Percentiles rank a stretch among this genome's conserved stretches.
These are phyloP conservation scores for Rhizopogon rudus DNA, from an alignment of 768 basidiomycete genomes.

Conservation along the genomic window DNA sequence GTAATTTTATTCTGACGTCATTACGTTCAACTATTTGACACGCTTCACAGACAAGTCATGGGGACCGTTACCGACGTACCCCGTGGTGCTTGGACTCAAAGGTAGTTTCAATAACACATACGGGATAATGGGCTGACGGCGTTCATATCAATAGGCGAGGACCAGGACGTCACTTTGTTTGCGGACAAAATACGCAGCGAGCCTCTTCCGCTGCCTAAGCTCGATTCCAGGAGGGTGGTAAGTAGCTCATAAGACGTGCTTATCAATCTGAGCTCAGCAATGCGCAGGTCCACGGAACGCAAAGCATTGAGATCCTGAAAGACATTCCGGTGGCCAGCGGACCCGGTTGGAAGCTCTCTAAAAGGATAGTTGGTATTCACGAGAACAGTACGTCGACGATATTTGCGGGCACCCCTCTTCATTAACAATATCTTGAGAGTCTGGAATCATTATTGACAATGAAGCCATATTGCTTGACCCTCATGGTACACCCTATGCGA, in stretches of 20 bases:
- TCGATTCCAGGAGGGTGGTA: constrained; percentile 62
- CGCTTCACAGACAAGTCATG: constrained; percentile 53
- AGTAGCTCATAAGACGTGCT: constrained; percentile 15
- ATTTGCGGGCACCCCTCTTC: neutral
- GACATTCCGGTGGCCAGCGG: constrained; percentile 75
- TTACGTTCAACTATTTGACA: neutral
- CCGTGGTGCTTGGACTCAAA: constrained; percentile 74
- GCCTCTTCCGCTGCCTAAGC: constrained; percentile 56
- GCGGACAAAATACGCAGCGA: constrained; percentile 35
- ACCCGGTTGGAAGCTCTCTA: constrained; percentile 71
- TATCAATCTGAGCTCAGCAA: neutral
- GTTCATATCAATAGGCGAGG: constrained; percentile 34
- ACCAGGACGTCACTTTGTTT: constrained; percentile 69
- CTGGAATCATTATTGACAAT: constrained; percentile 64
- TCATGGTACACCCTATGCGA: constrained; percentile 53
- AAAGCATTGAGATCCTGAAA: constrained; percentile 75
- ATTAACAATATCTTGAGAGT: constrained; percentile 39
- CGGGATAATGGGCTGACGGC: neutral
- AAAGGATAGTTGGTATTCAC: constrained; percentile 59
- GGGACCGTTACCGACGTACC: constrained; percentile 79
- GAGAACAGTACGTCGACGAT: constrained; percentile 67
- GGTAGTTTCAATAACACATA: constrained; percentile 27
- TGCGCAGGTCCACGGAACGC: constrained; percentile 67
- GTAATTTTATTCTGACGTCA: constrained; percentile 23
- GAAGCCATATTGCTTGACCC: constrained; percentile 64